Base-by-base conservation (phyloP, 306 rosid genomes). In the Leucaena leucocephala region DNA sequence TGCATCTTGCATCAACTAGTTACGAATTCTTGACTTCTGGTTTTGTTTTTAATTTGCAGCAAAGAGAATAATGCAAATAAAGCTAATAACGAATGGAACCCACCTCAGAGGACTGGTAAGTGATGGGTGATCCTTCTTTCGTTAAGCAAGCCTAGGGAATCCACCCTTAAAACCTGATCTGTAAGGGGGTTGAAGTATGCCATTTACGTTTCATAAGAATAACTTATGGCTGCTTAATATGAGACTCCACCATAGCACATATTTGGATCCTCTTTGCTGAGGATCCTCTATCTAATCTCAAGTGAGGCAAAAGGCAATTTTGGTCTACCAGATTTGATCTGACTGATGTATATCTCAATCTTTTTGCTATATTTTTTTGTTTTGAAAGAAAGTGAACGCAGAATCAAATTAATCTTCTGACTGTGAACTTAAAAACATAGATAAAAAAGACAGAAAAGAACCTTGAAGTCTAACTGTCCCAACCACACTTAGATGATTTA, bases 31-130 rank as follows among this genome's bases (percentile, higher is more conserved):
- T 76, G 49, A 46, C 36, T 6, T 33, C 2, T 76, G 10, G 59
- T 54, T 78, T 9, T 40, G 50, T 70, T 77, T 12, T 6, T 4
- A 22, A 59, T 59, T 78, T 83, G 86, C 88, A 94, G 98, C 91
- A 89, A 90, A 85, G 98, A 90, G 70, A 83, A 78, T 72, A 80
- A 72, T 82, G 76, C 77, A 74, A 85, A 75, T 73, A 87, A 94
- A 88, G 76, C 85, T 78, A 85, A 78, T 71, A 86, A 71, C 61
- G 98, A 89, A 82, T 85, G 80, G 87, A 94, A 88, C 88, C 89
- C 94, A 76, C 85, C 96, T 45, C 87, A 88, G 72, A 87, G 75
- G 85, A 82, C 96, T 79, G 98, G 98, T 92, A 90, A 67, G 81
- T 54, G 34, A 61, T 75, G 71, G 55, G 77, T 68, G 14, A 9